Evolutionary conservation across 2,329 filamentous ascomycete genomes (phyloP).

Genomic region (Diaporthe capsici): DNA sequence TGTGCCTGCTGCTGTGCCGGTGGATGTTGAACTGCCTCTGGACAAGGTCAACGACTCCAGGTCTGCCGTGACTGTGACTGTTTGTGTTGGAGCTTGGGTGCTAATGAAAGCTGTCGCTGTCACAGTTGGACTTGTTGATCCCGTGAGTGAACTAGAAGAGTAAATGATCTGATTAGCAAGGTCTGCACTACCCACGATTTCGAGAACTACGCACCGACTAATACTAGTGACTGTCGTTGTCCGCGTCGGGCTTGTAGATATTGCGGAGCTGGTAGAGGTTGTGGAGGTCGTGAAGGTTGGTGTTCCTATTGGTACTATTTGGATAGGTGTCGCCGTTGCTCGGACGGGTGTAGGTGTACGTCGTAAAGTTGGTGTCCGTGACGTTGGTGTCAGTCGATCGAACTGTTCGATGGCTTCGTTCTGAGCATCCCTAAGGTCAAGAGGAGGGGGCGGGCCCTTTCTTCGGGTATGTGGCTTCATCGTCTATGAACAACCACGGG

Average conservation of each 20-base stretch:
- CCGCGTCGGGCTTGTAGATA: neutral
- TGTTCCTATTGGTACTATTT: neutral
- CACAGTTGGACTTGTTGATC: neutral
- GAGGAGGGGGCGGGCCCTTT: neutral
- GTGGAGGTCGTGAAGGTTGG: neutral
- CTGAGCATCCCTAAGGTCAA: neutral
- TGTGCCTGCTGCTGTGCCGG: neutral
- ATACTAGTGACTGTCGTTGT: neutral
- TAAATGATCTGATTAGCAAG: neutral
- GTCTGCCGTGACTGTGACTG: constrained; percentile 9
- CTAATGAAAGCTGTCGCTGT: constrained; percentile 13
- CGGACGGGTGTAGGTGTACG: neutral
- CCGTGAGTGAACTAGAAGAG: neutral
- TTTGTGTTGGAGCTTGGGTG: neutral
- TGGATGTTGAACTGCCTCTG: neutral
- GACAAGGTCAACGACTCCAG: constrained; percentile 1
- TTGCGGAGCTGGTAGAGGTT: neutral
- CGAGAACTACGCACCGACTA: neutral
- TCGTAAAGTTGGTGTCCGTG: neutral
- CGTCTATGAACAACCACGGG: neutral
- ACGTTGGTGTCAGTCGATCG: neutral
- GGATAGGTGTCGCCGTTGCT: neutral
- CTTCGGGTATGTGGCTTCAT: neutral
- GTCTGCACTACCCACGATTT: no score
- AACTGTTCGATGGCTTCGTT: neutral